These are phyloP conservation scores for Xerocomellus chrysenteron DNA, from an alignment of 768 basidiomycete species.

Conservation along the genomic window DNA sequence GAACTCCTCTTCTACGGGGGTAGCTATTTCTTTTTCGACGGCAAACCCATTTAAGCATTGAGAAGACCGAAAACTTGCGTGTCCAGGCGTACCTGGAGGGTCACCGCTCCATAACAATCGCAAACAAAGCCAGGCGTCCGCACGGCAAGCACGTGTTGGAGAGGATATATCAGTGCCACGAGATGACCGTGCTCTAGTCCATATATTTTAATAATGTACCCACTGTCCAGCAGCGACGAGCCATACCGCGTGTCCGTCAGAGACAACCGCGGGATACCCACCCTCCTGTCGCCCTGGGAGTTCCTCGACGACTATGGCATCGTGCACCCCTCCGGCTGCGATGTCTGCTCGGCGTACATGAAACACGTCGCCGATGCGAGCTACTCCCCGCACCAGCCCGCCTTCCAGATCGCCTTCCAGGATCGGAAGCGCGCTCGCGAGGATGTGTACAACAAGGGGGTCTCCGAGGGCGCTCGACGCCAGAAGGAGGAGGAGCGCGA, in stretches of 20 bases:
- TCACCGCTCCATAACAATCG: slow-evolving; percentile 12
- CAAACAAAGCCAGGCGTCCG: slow-evolving; percentile 34
- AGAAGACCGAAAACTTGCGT: no score
- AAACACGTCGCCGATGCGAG: slow-evolving; percentile 41
- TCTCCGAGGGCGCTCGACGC: slow-evolving; percentile 40
- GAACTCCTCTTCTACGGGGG: no score
- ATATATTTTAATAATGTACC: slow-evolving; percentile 27
- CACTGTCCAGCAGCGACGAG: slow-evolving; percentile 34
- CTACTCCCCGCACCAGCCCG: slow-evolving; percentile 36
- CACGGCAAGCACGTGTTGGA: slow-evolving; percentile 29
- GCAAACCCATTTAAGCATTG: no score
- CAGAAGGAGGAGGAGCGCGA: slow-evolving; percentile 40
- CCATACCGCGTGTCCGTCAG: slow-evolving; percentile 27
- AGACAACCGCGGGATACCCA: slow-evolving; percentile 34
- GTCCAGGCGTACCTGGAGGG: no score
- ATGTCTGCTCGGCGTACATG: slow-evolving; percentile 39
- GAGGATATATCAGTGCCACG: slow-evolving; percentile 28
- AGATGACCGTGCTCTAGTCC: slow-evolving; percentile 1
- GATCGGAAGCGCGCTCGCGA: slow-evolving; percentile 41
- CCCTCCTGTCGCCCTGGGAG: slow-evolving; percentile 40
- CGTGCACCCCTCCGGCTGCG: slow-evolving; percentile 41
- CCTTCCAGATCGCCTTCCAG: slow-evolving; percentile 41
- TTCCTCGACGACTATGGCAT: slow-evolving; percentile 40
- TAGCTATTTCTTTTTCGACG: no score
- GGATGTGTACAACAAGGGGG: slow-evolving; percentile 38